phyloP scores from a whole-genome alignment of 495 filamentous ascomycete genomes.

The Diplogelasinospora grovesii region DNA sequence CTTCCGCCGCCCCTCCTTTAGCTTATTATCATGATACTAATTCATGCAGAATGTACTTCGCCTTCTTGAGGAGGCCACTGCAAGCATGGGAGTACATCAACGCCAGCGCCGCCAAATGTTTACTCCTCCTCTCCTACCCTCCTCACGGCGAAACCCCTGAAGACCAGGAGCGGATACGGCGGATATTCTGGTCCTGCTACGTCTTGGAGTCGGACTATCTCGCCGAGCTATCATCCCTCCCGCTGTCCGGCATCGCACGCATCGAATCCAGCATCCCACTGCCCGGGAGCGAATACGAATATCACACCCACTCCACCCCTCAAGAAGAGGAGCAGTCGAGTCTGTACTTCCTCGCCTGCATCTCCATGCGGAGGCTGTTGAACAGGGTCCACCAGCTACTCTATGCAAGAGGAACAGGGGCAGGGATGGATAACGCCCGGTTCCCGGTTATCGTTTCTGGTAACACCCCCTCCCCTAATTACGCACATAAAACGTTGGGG shows the following conservation, averaged over 20 bases:
- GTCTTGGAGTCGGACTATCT: constrained; percentile 36
- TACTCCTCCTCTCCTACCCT: constrained; percentile 30
- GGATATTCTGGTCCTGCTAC: constrained; percentile 46
- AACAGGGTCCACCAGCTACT: constrained; percentile 22
- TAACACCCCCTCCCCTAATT: no score
- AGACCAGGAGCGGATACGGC: constrained; percentile 34
- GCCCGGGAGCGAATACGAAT: constrained; percentile 20
- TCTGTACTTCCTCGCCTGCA: constrained; percentile 23
- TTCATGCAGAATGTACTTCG: constrained; percentile 25
- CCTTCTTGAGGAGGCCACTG: constrained; percentile 28
- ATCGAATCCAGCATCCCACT: constrained; percentile 39
- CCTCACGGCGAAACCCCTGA: constrained; percentile 15
- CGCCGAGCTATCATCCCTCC: constrained; percentile 35
- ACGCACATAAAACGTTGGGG: no score
- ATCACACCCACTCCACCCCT: constrained; percentile 15
- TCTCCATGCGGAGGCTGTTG: constrained; percentile 21
- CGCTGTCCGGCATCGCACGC: constrained; percentile 36
- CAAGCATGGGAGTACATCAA: constrained; percentile 31
- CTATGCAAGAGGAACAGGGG: constrained; percentile 19
- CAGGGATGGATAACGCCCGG: constrained; percentile 28
- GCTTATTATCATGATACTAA: background rate
- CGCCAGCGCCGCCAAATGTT: constrained; percentile 28
- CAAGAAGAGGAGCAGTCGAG: constrained; percentile 19
- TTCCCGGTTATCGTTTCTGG: constrained; percentile 34
- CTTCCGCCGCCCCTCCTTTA: background rate